Evolutionary conservation across 805 yeast species (phyloP).

Genomic region (Saccharomycopsis oosterbeekiorum): DNA sequence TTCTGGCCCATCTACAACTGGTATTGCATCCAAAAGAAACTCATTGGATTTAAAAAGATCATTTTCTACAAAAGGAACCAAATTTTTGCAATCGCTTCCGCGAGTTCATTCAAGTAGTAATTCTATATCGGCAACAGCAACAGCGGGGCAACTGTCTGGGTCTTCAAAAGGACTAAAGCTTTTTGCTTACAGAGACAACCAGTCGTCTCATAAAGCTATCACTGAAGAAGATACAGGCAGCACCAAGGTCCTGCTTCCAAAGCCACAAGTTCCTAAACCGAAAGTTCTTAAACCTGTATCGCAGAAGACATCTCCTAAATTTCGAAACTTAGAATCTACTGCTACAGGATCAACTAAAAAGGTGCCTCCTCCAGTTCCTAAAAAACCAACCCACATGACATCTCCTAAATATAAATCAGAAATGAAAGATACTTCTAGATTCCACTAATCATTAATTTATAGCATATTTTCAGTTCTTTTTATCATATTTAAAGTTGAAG

Average conservation of each 20-base stretch:
- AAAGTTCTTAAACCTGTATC: neutral
- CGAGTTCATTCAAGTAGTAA: neutral
- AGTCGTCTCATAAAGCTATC: neutral
- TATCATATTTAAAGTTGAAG: constrained; percentile 14
- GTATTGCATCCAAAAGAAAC: constrained; percentile 5
- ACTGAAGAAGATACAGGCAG: constrained; percentile 1
- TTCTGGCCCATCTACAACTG: neutral
- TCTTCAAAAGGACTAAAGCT: neutral
- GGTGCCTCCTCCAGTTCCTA: constrained; percentile 19
- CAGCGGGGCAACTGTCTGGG: neutral
- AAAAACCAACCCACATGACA: constrained; percentile 17
- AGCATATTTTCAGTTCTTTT: neutral
- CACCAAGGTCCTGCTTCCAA: constrained; percentile 1
- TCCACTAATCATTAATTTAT: neutral
- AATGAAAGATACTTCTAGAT: neutral
- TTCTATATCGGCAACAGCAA: neutral
- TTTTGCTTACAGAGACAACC: constrained; percentile 1
- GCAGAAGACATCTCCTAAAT: neutral
- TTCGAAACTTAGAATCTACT: neutral
- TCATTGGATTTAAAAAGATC: constrained; percentile 6
- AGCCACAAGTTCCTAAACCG: neutral
- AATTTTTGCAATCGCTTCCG: neutral
- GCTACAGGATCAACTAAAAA: constrained; percentile 6
- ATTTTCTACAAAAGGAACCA: constrained; percentile 1
- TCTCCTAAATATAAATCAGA: constrained; percentile 14